These are phyloP conservation scores for Rhizoclosmatium globosum DNA, from an alignment of 192 early-diverging fungal genomes.

Conservation along the genomic window DNA sequence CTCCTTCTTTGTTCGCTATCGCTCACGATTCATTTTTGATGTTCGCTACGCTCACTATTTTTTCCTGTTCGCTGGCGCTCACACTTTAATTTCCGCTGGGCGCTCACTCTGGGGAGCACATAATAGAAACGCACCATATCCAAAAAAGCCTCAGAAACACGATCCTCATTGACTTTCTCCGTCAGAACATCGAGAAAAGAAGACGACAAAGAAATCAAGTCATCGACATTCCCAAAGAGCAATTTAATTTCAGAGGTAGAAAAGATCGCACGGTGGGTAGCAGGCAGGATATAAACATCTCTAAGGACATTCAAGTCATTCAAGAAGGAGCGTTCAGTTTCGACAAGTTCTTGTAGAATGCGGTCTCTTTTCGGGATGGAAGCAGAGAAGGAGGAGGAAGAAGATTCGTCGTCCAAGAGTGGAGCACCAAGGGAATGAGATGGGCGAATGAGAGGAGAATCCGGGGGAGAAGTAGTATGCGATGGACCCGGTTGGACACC, in stretches of 20 bases:
- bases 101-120: too few species aligned
- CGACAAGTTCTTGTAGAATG: constrained; percentile 78
- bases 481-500: too few species aligned
- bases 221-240: constrained; percentile 82
- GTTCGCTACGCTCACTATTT: too few species aligned
- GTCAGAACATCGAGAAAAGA: constrained; percentile 73
- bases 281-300: constrained; percentile 66
- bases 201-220: constrained; percentile 72
- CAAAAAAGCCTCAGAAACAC: constrained; percentile 63
- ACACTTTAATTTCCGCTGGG: too few species aligned
- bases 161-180: constrained; percentile 51
- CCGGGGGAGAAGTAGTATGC: too few species aligned
- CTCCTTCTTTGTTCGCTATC: too few species aligned
- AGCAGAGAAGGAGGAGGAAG: too few species aligned
- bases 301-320: constrained; percentile 79
- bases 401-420: too few species aligned
- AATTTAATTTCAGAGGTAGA: constrained; percentile 69
- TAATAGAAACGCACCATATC: constrained; percentile 18
- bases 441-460: too few species aligned
- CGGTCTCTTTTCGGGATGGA: constrained; percentile 65
- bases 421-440: too few species aligned
- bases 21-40: too few species aligned
- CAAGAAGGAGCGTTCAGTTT: constrained; percentile 78
- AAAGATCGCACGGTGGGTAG: constrained; percentile 51
- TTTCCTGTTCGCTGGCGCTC: too few species aligned